phyloP scores from a whole-genome alignment of 768 basidiomycete species.

The Mycena crocata region DNA sequence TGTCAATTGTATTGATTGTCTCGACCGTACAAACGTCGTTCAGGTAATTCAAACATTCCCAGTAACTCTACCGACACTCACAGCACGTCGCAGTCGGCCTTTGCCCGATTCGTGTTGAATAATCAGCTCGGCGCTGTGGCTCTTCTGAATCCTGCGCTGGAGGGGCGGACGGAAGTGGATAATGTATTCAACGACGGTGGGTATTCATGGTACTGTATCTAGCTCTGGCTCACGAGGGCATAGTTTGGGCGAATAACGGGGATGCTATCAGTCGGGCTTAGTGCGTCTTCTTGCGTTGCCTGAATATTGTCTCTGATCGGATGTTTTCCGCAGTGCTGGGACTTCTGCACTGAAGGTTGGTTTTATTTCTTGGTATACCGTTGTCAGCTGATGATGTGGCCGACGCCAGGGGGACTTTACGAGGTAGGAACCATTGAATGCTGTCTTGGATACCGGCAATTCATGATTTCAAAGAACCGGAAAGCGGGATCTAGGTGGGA shows the following conservation, averaged over 20 bases:
- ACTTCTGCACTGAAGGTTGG: slow-evolving; percentile 94
- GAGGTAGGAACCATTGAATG: slow-evolving; percentile 57
- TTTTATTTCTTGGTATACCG: slow-evolving; percentile 21
- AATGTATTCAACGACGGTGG: slow-evolving; percentile 83
- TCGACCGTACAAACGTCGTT: slow-evolving; percentile 96
- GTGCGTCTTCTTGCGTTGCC: slow-evolving; percentile 55
- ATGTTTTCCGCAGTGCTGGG: slow-evolving; percentile 73
- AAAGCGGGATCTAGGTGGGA: slow-evolving; percentile 91
- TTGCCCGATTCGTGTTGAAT: slow-evolving; percentile 85
- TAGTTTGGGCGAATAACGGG: slow-evolving; percentile 98
- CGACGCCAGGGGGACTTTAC: slow-evolving; percentile 83
- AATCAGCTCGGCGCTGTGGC: slow-evolving; percentile 81
- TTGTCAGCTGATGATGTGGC: slow-evolving; percentile 18
- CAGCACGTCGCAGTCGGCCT: slow-evolving; percentile 76
- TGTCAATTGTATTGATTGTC: slow-evolving; percentile 95
- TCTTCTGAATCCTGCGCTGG: slow-evolving; percentile 63
- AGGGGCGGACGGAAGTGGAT: slow-evolving; percentile 73
- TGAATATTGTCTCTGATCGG: slow-evolving; percentile 1
- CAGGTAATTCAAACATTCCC: slow-evolving; percentile 59
- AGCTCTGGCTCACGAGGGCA: neutral
- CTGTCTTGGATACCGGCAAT: slow-evolving; percentile 20
- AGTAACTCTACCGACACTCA: neutral
- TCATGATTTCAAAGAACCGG: slow-evolving; percentile 73
- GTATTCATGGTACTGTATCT: slow-evolving; percentile 10
- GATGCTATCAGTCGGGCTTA: slow-evolving; percentile 93